Evolutionary conservation across 176 grass and related monocot species (phyloP), one percentile per base, ranked within the genome.

Genomic region (Raddia distichophylla): DNA sequence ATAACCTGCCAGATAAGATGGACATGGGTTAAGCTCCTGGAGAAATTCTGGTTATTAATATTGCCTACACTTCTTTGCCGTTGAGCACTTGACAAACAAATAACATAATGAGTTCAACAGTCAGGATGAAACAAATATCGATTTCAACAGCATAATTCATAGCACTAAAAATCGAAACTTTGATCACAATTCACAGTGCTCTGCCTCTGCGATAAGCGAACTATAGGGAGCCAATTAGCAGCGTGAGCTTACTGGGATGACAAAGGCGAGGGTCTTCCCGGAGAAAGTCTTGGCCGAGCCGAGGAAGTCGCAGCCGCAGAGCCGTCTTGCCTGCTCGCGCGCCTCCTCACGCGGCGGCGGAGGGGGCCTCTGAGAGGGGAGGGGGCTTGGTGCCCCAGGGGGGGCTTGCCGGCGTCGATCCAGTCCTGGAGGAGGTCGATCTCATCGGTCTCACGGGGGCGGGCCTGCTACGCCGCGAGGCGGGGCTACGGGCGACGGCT

Each of bases 241-340:
- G 54, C 22, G 5, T 3, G 22, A 53, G 42, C 7, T 22, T 87
- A 94, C 92, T n/a, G 95, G 95, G 64, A 98, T 88, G 79, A 93
- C 81, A 76, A 95, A 98, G 73, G 92, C 88, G 10, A 98, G 86
- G 61, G 95, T 98, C 84, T 98, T 98, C 73, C 95, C 95, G 17
- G 92, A 95, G 6, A 92, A 92, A 16, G 95, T 95, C 82, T 95
- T 98, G 18, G 95, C 86, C 3, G 92, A 90, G 17, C 95, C 95
- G n/a, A 98, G 87, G 62, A 98, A 50, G 71, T 98, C 92, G 34
- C 86, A 89, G 46, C 92, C 92, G 47, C 95, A 98, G 35, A 98
- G 71, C 17, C 60, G 4, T 11, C 47, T 5, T 17, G 3, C 8
- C 10, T 7, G 18, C 37, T n/a, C 59, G 35, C 3, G 75, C 73